Conservation (phyloP, 1,284 basidiomycete species). For the Cryptococcus wingfieldii region DNA sequence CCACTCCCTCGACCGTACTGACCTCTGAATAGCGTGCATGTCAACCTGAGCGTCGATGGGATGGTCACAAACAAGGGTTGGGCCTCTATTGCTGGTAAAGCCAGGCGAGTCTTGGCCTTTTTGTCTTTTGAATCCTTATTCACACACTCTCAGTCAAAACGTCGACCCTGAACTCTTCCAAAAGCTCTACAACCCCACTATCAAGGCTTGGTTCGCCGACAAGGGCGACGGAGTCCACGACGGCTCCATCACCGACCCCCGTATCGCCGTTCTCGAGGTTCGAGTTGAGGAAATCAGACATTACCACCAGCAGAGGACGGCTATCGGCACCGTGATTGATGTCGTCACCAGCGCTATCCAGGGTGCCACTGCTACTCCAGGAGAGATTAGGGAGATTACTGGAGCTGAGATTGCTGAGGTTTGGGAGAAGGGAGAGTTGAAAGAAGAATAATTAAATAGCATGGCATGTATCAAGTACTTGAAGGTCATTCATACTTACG, state of each 20-base stretch:
- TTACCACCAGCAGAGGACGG: conserved; percentile 59
- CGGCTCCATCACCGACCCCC: conserved; percentile 73
- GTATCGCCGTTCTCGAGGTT: conserved; percentile 75
- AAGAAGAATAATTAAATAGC: not conserved
- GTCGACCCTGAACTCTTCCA: conserved; percentile 64
- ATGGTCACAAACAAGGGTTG: conserved; percentile 62
- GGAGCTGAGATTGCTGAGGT: conserved; percentile 55
- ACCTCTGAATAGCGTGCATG: conserved; percentile 51
- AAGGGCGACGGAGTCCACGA: conserved; percentile 81
- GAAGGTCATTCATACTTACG: conserved; percentile 7
- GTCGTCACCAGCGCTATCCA: conserved; percentile 57
- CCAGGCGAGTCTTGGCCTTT: conserved; percentile 38
- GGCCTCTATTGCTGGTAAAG: conserved; percentile 77
- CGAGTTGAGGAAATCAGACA: conserved; percentile 73
- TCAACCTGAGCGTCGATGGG: conserved; percentile 76
- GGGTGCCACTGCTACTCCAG: conserved; percentile 60
- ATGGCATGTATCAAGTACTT: conserved; percentile 6
- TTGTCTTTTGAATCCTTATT: not conserved
- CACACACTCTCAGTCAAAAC: conserved; percentile 50
- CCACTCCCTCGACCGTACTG: not conserved
- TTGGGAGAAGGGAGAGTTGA: conserved; percentile 25
- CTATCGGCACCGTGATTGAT: conserved; percentile 54
- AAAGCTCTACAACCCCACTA: conserved; percentile 63
- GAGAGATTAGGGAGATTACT: conserved; percentile 61
- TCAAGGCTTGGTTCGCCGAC: conserved; percentile 79